Evolutionary conservation across 331 rosid species (phyloP), one percentile per base, ranked within the genome.

Genomic region (Stylosanthes scabra): DNA sequence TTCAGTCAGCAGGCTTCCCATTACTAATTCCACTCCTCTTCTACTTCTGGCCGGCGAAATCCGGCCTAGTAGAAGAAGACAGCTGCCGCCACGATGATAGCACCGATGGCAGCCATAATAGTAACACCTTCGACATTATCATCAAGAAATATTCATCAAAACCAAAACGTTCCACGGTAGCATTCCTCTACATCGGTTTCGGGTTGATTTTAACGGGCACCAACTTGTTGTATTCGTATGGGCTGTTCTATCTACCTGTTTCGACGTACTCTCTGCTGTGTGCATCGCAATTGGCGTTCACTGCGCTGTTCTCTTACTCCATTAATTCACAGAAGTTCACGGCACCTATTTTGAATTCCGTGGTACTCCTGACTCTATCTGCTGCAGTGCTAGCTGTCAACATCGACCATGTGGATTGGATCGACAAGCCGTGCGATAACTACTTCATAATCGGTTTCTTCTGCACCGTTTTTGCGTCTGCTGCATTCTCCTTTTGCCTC

Each of bases 1-100:
- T 88, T 80, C 93, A 92, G 74, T 89, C 97, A 9, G 92, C 89
- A 11, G 96, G 96, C 55, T 92, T 89, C 77, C 96, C 96, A 3
- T 4, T 88, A 76, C 80, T 92, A 29, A 16, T 86, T 68, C 97
- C 96, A 10, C 66, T 89, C 44, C 79, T 80, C 20, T 72, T 44
- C 8, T 63, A 75, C 74, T 86, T 83, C 79, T 13, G 76, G 45
- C 28, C 68, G 41, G 10, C 59, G 37, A 80, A 80, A 67, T 39
- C n/a, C n/a, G n/a, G n/a, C n/a, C n/a, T n/a, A n/a, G n/a, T n/a
- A n/a, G n/a, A n/a, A n/a, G n/a, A n/a, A n/a, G n/a, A n/a, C n/a
- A n/a, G n/a, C n/a, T n/a, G 52, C 13, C 61, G 4, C 49, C 0
- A 62, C 63, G 46, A n/a, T 34, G 60, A 20, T 37, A 57, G 37